phyloP scores from a whole-genome alignment of 352 stramenopile species.

The Lagenidium sp. region DNA sequence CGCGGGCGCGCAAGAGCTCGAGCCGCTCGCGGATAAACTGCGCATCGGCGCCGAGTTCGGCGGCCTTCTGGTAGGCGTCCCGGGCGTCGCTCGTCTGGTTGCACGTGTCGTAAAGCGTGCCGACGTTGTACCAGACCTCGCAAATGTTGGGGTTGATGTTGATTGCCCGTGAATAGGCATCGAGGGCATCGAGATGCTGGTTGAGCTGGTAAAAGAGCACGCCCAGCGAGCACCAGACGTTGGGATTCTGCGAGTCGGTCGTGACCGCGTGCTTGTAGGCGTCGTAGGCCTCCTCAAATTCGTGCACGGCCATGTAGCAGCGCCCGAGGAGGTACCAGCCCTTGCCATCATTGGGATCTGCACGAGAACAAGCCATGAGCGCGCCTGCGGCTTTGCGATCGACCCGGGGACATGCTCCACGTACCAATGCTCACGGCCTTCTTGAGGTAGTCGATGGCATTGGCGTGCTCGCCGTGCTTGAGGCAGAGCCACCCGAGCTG shows the following conservation, averaged over 20 bases:
- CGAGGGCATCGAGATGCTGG: constrained; percentile 81
- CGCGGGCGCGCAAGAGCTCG: constrained; percentile 61
- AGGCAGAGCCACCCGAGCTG: constrained; percentile 80
- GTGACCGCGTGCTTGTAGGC: constrained; percentile 88
- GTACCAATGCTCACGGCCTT: constrained; percentile 59
- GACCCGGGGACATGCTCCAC: neutral
- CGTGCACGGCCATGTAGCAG: constrained; percentile 89
- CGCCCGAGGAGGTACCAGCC: constrained; percentile 86
- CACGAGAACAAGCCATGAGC: too few species aligned
- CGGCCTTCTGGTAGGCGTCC: constrained; percentile 85
- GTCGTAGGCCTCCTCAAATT: constrained; percentile 87
- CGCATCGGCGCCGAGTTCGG: constrained; percentile 71
- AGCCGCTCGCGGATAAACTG: constrained; percentile 81
- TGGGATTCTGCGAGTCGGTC: constrained; percentile 85
- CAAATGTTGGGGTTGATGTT: constrained; percentile 91
- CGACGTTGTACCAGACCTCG: constrained; percentile 89
- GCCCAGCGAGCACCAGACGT: constrained; percentile 87
- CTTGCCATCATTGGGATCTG: constrained; percentile 75
- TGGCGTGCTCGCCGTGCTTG: constrained; percentile 78
- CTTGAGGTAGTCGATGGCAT: constrained; percentile 80
- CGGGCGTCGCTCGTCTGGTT: constrained; percentile 86
- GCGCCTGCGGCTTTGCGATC: too few species aligned
- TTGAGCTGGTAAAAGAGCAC: constrained; percentile 90
- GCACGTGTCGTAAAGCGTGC: constrained; percentile 86
- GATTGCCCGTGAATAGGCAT: constrained; percentile 85